A percentile compares a stretch with the other conserved stretches of the same genome.
Evolutionary conservation across 2,329 filamentous ascomycete genomes (phyloP).

Genomic region (Botrytis pseudocinerea): DNA sequence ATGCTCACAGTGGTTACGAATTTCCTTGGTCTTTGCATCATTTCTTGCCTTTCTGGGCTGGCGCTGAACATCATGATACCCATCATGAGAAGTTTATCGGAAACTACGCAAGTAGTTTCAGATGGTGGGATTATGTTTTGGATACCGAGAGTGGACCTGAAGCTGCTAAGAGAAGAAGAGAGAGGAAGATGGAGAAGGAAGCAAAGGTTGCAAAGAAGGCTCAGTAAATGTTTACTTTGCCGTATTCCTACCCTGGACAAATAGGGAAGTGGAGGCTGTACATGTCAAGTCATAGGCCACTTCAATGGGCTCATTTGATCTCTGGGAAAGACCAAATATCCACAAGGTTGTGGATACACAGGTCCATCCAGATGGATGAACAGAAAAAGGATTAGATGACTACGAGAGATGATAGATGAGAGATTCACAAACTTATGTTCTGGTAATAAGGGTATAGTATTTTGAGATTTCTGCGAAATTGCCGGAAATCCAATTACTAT

Average conservation of each 20-base stretch:
- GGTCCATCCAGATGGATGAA: neutral
- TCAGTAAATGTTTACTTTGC: neutral
- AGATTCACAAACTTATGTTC: slow-evolving; percentile 1
- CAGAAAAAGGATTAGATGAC: neutral
- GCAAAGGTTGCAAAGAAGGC: slow-evolving; percentile 63
- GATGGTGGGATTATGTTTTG: slow-evolving; percentile 96
- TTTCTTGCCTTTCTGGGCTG: slow-evolving; percentile 96
- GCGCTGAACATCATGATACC: slow-evolving; percentile 91
- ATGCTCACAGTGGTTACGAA: slow-evolving; percentile 96
- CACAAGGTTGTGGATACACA: neutral
- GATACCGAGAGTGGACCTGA: slow-evolving; percentile 93
- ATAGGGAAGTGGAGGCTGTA: neutral
- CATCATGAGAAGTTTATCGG: slow-evolving; percentile 99
- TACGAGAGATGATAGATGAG: slow-evolving; percentile 14
- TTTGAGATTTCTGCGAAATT: neutral
- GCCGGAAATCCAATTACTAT: neutral
- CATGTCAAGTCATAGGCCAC: neutral
- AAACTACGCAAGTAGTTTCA: slow-evolving; percentile 96
- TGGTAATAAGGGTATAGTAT: slow-evolving; percentile 5
- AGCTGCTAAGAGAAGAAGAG: slow-evolving; percentile 79
- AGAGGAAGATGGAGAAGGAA: slow-evolving; percentile 67
- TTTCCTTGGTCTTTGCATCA: slow-evolving; percentile 97
- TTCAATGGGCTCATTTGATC: neutral
- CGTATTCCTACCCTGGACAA: neutral
- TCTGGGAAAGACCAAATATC: too few species aligned